These are phyloP conservation scores for Cordyceps sp. DNA, from an alignment of 2,329 filamentous ascomycete species.

Conservation along the genomic window DNA sequence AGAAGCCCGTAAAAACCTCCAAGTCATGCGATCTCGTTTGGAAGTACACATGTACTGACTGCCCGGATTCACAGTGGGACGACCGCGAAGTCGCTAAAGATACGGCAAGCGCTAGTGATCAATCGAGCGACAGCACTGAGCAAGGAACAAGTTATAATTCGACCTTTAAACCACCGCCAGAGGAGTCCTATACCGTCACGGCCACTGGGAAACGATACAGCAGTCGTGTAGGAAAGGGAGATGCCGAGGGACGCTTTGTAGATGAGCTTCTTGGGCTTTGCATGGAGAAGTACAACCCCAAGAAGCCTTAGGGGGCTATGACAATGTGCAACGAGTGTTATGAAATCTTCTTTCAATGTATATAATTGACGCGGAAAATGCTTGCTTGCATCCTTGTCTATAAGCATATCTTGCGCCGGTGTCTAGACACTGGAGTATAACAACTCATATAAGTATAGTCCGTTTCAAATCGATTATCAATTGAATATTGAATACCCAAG, in stretches of 20 bases:
- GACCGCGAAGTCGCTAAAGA: background rate
- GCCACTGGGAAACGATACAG: constrained; percentile 3
- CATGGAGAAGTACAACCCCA: constrained; percentile 3
- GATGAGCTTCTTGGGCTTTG: constrained; percentile 8
- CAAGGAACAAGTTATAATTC: background rate
- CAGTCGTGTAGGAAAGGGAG: background rate
- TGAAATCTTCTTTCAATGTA: too few species aligned
- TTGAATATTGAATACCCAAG: too few species aligned
- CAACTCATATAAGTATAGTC: too few species aligned
- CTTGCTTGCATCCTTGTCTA: too few species aligned
- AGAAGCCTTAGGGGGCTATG: background rate
- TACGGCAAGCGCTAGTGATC: background rate
- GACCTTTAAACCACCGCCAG: background rate
- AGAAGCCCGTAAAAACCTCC: too few species aligned
- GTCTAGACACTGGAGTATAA: too few species aligned
- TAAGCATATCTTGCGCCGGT: too few species aligned
- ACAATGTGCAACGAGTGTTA: background rate
- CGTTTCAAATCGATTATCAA: too few species aligned
- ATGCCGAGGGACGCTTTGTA: constrained; percentile 5
- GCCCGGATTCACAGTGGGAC: background rate
- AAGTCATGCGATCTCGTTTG: too few species aligned
- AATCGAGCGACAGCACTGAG: background rate
- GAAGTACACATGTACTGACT: background rate
- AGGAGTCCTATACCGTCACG: constrained; percentile 1
- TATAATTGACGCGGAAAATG: too few species aligned